Evolutionary conservation across 2,329 filamentous ascomycete genomes (phyloP).

Genomic region (Paramyrothecium sp.): DNA sequence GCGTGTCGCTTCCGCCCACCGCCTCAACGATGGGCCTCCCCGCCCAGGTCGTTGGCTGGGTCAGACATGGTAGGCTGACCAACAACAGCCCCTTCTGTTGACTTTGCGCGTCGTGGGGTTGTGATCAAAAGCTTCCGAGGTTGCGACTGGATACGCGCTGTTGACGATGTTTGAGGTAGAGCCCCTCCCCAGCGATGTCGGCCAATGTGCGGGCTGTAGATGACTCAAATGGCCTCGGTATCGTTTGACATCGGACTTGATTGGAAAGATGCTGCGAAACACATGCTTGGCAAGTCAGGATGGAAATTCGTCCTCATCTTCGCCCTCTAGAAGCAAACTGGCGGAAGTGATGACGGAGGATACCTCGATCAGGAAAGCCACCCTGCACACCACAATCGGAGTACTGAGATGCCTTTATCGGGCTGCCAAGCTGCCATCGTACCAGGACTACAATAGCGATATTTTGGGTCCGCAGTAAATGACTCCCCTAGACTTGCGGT

Average conservation of each 20-base stretch:
- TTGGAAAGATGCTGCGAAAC: background rate
- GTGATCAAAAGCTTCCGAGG: background rate
- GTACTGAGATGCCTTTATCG: too few relatives aligned
- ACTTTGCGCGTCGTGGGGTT: background rate
- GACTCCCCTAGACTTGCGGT: background rate
- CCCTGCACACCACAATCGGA: too few relatives aligned
- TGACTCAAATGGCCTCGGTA: background rate
- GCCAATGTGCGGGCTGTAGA: background rate
- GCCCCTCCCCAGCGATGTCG: background rate
- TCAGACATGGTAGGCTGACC: background rate
- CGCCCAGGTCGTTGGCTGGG: background rate
- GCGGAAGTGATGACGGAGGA: background rate
- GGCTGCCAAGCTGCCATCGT: too few relatives aligned
- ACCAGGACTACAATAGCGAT: too few relatives aligned
- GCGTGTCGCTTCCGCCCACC: constrained; percentile 3
- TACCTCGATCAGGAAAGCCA: background rate
- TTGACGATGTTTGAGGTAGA: background rate
- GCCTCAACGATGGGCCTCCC: background rate
- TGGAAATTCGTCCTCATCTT: too few relatives aligned
- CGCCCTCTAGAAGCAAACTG: background rate
- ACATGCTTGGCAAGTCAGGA: background rate
- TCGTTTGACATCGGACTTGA: too few relatives aligned
- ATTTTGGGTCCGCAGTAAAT: background rate
- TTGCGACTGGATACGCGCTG: background rate
- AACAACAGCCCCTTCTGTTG: background rate